Evolutionary conservation across 2,329 filamentous ascomycete species (phyloP).

Genomic region (Ciborinia camelliae): DNA sequence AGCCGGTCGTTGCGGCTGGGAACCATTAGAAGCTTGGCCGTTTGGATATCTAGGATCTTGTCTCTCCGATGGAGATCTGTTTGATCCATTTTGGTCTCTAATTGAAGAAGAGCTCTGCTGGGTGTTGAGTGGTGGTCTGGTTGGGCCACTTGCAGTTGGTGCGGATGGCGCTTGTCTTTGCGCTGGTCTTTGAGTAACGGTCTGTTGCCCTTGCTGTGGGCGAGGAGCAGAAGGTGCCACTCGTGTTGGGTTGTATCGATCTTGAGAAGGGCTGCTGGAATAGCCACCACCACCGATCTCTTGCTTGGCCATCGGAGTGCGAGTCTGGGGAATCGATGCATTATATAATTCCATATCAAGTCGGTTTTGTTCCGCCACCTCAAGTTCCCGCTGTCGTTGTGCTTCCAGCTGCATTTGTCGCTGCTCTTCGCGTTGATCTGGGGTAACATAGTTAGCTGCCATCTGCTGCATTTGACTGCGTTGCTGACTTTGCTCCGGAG

Average conservation of each 20-base stretch:
- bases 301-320: slow-evolving; percentile 79
- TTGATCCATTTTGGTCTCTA: slow-evolving; percentile 33
- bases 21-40: slow-evolving; percentile 44
- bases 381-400: slow-evolving; percentile 51
- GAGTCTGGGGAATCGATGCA: slow-evolving; percentile 78
- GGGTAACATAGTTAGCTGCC: slow-evolving; percentile 52
- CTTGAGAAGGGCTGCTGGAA: slow-evolving; percentile 43
- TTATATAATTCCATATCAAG: slow-evolving; percentile 87
- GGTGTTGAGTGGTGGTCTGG: slow-evolving; percentile 47
- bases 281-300: slow-evolving; percentile 77
- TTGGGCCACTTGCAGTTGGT: slow-evolving; percentile 45
- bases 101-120: slow-evolving; percentile 50
- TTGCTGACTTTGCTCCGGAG: slow-evolving; percentile 49
- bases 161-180: slow-evolving; percentile 81
- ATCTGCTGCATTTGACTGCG: slow-evolving; percentile 57
- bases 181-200: slow-evolving; percentile 51
- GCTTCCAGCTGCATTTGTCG: slow-evolving; percentile 60
- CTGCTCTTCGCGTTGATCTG: slow-evolving; percentile 50
- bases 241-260: slow-evolving; percentile 81
- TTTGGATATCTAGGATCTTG: slow-evolving; percentile 40
- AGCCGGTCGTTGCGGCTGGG: slow-evolving; percentile 42
- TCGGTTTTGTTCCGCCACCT: slow-evolving; percentile 63
- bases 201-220: slow-evolving; percentile 43
- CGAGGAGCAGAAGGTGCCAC: slow-evolving; percentile 76
- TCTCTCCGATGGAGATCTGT: slow-evolving; percentile 39